These are phyloP conservation scores for Selenicereus undatus DNA, from an alignment of 148 eudicot species.

Conservation along the genomic window DNA sequence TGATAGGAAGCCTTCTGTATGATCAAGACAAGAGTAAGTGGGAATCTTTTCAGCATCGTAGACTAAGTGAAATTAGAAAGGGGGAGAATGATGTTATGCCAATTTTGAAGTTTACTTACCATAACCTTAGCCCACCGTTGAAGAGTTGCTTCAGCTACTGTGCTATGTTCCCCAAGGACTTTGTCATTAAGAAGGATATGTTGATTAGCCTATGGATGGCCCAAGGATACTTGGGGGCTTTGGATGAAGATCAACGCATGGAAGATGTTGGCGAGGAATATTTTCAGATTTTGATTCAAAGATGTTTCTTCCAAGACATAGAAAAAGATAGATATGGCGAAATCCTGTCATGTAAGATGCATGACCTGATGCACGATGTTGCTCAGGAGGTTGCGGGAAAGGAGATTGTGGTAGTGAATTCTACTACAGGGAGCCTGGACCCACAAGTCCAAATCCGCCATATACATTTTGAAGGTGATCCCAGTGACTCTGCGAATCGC, in stretches of 20 bases:
- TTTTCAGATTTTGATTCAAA: slow-evolving; percentile 2
- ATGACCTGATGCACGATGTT: slow-evolving; percentile 19
- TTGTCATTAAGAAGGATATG: neutral
- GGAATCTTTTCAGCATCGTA: neutral
- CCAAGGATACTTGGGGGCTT: neutral
- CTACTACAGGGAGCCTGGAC: neutral
- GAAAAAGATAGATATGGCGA: neutral
- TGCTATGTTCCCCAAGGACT: neutral
- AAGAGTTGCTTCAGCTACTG: neutral
- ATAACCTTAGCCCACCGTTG: neutral
- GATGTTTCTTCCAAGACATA: slow-evolving; percentile 17
- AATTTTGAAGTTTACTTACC: neutral
- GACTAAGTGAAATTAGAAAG: neutral
- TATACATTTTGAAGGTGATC: too few relatives aligned
- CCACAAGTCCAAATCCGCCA: neutral
- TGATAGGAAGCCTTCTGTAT: slow-evolving; percentile 25
- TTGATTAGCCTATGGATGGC: neutral
- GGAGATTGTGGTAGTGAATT: neutral
- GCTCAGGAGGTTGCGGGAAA: slow-evolving; percentile 10
- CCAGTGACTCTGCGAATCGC: neutral
- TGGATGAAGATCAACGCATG: neutral
- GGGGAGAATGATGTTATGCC: neutral
- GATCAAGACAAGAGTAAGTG: slow-evolving; percentile 14
- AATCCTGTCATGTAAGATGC: slow-evolving; percentile 9
- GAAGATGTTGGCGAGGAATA: neutral